Conservation (phyloP, 75 land plant genomes). For the Picea sitchensis region DNA sequence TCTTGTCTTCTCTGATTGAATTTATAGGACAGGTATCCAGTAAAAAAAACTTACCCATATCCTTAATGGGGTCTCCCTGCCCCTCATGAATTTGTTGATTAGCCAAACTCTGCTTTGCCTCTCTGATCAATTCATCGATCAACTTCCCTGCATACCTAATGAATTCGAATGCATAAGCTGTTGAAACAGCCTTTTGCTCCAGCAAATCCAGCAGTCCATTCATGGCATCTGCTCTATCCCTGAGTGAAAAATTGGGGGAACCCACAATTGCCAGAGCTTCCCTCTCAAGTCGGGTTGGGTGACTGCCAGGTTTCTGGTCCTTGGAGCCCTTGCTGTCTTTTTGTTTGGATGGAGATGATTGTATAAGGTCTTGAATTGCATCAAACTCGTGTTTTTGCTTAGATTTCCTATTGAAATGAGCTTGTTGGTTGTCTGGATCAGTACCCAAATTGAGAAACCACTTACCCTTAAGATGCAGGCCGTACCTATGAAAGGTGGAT, state of each 20-base stretch:
- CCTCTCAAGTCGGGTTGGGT: constrained; percentile 21
- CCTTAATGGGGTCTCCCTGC: constrained; percentile 1
- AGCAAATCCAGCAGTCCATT: constrained; percentile 33
- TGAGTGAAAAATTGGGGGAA: constrained; percentile 18
- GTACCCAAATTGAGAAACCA: too few species aligned
- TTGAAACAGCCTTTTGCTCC: constrained; percentile 30
- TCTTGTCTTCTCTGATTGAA: too few species aligned
- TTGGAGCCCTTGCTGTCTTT: too few species aligned
- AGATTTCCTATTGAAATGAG: too few species aligned
- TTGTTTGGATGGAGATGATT: too few species aligned
- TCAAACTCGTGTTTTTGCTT: too few species aligned
- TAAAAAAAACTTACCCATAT: neutral
- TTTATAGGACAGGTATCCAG: neutral
- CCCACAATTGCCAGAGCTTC: constrained; percentile 29
- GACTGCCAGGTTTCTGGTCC: too few species aligned
- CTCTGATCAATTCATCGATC: constrained; percentile 25
- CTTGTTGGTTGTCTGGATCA: too few species aligned
- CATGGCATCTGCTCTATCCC: constrained; percentile 25
- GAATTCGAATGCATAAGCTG: constrained; percentile 45
- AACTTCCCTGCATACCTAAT: constrained; percentile 29
- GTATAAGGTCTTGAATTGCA: too few species aligned
- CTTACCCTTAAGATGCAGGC: too few species aligned
- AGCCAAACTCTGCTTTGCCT: constrained; percentile 9
- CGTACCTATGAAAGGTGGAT: too few species aligned
- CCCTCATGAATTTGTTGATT: too few species aligned